phyloP scores from a whole-genome alignment of 257 asterid species.

The Echium plantagineum region DNA sequence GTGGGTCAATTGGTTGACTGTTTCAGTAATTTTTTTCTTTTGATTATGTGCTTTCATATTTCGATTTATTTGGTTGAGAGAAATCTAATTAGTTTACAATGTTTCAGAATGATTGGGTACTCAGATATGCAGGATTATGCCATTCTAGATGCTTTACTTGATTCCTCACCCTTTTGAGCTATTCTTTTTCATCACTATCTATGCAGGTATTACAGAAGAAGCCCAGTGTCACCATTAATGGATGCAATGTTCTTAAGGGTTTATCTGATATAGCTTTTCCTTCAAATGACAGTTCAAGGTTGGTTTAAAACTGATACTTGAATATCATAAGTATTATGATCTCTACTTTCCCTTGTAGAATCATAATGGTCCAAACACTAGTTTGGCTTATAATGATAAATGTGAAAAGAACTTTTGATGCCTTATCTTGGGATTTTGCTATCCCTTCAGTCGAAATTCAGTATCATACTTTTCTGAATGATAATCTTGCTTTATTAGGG shows the following conservation, averaged over 20 bases:
- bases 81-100: not conserved
- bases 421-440: too few relatives aligned
- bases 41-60: not conserved
- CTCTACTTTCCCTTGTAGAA: not conserved
- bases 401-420: too few relatives aligned
- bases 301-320: slow-evolving; percentile 2
- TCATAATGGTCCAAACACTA: not conserved
- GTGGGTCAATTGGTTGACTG: too few relatives aligned
- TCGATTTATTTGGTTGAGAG: not conserved
- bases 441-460: too few relatives aligned
- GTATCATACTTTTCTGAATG: too few relatives aligned
- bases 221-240: slow-evolving; percentile 63
- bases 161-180: not conserved
- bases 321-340: not conserved
- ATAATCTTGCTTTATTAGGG: too few relatives aligned
- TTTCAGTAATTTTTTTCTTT: not conserved
- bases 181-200: slow-evolving; percentile 16
- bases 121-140: not conserved
- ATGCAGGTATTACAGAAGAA: slow-evolving; percentile 62
- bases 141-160: not conserved
- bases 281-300: slow-evolving; percentile 67
- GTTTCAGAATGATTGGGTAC: not conserved
- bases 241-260: slow-evolving; percentile 54
- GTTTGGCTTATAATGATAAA: too few relatives aligned
- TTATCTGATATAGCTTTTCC: slow-evolving; percentile 74